Conservation (phyloP, 2,329 filamentous ascomycete species). For the Plenodomus biglobosus region DNA sequence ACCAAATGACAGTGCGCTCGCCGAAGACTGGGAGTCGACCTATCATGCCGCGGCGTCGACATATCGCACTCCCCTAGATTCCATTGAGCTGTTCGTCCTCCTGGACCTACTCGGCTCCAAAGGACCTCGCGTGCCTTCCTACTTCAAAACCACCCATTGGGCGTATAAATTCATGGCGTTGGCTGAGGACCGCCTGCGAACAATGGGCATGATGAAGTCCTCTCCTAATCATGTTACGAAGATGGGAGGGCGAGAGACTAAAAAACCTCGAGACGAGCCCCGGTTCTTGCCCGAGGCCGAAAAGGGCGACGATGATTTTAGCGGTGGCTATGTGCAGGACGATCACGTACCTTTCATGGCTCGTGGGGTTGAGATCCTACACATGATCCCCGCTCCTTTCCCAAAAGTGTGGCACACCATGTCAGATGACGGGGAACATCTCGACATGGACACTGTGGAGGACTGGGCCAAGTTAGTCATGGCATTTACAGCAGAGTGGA, state of each 20-base stretch:
- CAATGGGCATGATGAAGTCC: conserved; percentile 67
- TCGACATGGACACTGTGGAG: conserved; percentile 77
- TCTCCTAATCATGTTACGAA: conserved; percentile 54
- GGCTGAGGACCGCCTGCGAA: conserved; percentile 73
- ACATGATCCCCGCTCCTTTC: conserved; percentile 85
- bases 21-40: conserved; percentile 76
- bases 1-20: conserved; percentile 59
- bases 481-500: conserved; percentile 89
- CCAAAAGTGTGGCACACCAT: conserved; percentile 85
- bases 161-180: conserved; percentile 78
- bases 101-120: conserved; percentile 80
- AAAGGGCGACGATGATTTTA: conserved; percentile 59
- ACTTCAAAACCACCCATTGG: conserved; percentile 92
- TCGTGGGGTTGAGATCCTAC: conserved; percentile 86
- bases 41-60: conserved; percentile 70
- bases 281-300: conserved; percentile 61
- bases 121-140: conserved; percentile 74
- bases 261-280: conserved; percentile 33
- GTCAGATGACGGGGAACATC: conserved; percentile 79
- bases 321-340: conserved; percentile 67
- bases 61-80: conserved; percentile 72
- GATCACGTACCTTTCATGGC: conserved; percentile 92
- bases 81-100: conserved; percentile 86
- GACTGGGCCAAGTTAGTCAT: conserved; percentile 88
- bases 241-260: conserved; percentile 33